Base-by-base conservation (phyloP, 2,329 filamentous ascomycete species). In the Microsporum ferrugineum region DNA sequence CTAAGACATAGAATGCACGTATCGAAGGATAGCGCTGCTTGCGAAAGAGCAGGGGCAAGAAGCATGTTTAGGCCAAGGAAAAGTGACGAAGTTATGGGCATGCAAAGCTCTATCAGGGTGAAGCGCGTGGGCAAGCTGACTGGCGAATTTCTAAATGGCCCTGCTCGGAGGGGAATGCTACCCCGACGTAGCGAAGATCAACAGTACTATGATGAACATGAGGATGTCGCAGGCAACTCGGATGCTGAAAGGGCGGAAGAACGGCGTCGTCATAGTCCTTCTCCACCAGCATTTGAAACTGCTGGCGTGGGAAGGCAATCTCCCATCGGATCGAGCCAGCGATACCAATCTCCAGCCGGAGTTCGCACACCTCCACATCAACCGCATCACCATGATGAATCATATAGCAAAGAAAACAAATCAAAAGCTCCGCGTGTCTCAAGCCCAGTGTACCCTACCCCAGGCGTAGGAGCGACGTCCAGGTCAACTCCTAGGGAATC, bases 91-190 rank as follows among this genome's bases (percentile, higher is more conserved):
- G 75, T 77, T 14, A 33, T 53, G 38, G 85, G 83, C 12, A 76
- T 84, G 1, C 88, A 89, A 63, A 86, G 86, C 67, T 90, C 89
- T 0, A 83, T 91, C 79, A 83, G 89, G 3, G 79, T 91, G 62
- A 92, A 91, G 74, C 80, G 88, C 63, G 83, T 89, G 12, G 87
- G 86, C 14, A 88, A 89, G 72, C 79, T 87, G 5, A 83, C 87
- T 1, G 89, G 89, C 0, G 87, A 84, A 63, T 91, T 92, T 66
- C 77, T 94, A 27, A 90, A 88, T 66, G 89, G 88, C 0, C 89
- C 89, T 33, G 88, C 89, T 23, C 83, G 89, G 60, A 81, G 90
- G 66, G 89, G 88, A 31, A 82, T 88, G 63, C 80, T 77, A 65
- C 75, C 75, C 67, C 77, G 78, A 58, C 77, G 80, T 67, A 88